Conservation (phyloP, 495 filamentous ascomycete species). For the Aspergillus haitiensis region DNA sequence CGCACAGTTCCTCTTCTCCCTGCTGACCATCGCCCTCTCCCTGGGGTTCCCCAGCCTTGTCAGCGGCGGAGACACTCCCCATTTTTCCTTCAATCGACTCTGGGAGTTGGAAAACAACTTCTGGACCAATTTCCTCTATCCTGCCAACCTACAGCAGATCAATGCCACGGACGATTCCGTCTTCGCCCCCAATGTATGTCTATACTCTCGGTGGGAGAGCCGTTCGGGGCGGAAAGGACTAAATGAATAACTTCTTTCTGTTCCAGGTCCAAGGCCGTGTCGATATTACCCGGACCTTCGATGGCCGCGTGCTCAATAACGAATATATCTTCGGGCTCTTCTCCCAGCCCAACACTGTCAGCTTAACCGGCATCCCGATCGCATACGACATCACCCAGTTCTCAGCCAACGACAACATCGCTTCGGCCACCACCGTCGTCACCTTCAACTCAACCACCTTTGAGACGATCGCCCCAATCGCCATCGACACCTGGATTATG, state of each 20-base stretch:
- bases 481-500: slow-evolving; percentile 48
- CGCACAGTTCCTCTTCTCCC: too few relatives aligned
- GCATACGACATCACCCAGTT: slow-evolving; percentile 49
- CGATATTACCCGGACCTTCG: slow-evolving; percentile 50
- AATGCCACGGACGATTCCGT: slow-evolving; percentile 43
- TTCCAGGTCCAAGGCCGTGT: slow-evolving; percentile 48
- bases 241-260: background rate
- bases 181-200: slow-evolving; percentile 39
- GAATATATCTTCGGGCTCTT: slow-evolving; percentile 53
- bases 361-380: slow-evolving; percentile 42
- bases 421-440: slow-evolving; percentile 44
- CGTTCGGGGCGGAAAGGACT: background rate
- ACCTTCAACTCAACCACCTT: slow-evolving; percentile 47
- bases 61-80: background rate
- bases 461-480: slow-evolving; percentile 35
- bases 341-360: slow-evolving; percentile 32
- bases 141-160: slow-evolving; percentile 41
- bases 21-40: too few relatives aligned
- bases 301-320: slow-evolving; percentile 43
- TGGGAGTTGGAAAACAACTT: slow-evolving; percentile 42
- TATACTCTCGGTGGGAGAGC: background rate
- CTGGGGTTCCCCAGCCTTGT: too few relatives aligned
- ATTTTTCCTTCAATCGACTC: slow-evolving; percentile 40
- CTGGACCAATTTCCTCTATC: slow-evolving; percentile 46
- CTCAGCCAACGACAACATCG: slow-evolving; percentile 46